phyloP scores from a whole-genome alignment of 345 rosid species.

The Brassica napus region Da-Ae NC_063439.1:1763501-1764000 shows the following conservation, averaged over 20 bases:
- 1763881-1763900: not conserved
- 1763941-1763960: not conserved
- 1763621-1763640: not conserved
- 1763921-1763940: not conserved
- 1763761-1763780: not conserved
- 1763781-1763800: constrained; percentile 17
- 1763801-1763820: not conserved
- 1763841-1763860: constrained; percentile 18
- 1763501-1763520: constrained; percentile 4
- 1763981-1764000: too few species aligned
- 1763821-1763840: constrained; percentile 19
- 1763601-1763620: constrained; percentile 4
- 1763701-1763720: constrained; percentile 21
- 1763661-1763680: constrained; percentile 2
- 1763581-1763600: constrained; percentile 22
- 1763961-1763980: not conserved
- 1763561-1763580: constrained; percentile 8
- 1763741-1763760: constrained; percentile 8
- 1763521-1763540: constrained; percentile 21
- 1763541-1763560: constrained; percentile 2
- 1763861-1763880: constrained; percentile 5
- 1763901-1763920: not conserved
- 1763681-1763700: constrained; percentile 18
- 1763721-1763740: constrained; percentile 8
- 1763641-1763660: not conserved